Percentiles rank a stretch among this genome's conserved stretches.
phyloP scores from a whole-genome alignment of 805 yeast genomes.

The Martiniozyma abietophila region DNA sequence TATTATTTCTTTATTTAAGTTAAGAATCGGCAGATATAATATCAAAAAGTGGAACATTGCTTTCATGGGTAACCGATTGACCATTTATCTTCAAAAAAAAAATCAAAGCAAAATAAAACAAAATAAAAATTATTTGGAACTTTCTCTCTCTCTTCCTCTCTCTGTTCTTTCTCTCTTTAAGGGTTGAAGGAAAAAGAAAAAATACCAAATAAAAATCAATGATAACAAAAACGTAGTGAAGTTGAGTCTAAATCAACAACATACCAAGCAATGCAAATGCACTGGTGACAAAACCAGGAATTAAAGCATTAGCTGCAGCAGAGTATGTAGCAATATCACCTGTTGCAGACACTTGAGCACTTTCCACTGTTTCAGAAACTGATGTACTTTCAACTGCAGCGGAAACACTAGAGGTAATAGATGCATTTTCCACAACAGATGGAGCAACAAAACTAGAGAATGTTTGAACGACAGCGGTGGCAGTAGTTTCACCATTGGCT shows the following conservation, averaged over 20 bases:
- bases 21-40: not conserved
- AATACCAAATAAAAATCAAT: no score
- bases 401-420: slow-evolving; percentile 2
- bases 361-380: slow-evolving; percentile 13
- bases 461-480: slow-evolving; percentile 1
- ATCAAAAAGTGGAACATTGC: not conserved
- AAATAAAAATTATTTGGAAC: not conserved
- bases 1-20: not conserved
- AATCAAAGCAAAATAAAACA: not conserved
- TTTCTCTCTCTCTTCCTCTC: slow-evolving; percentile 9
- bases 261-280: not conserved
- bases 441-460: slow-evolving; percentile 2
- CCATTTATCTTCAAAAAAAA: not conserved
- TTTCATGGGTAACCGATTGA: not conserved
- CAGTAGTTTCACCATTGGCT: not conserved
- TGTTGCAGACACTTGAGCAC: no score
- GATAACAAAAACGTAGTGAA: no score
- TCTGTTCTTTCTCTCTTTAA: slow-evolving; percentile 6
- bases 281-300: not conserved
- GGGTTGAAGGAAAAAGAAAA: no score
- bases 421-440: not conserved
- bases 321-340: slow-evolving; percentile 5
- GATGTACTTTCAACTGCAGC: slow-evolving; percentile 5
- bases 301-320: slow-evolving; percentile 7
- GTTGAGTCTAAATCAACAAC: slow-evolving; percentile 1